Percentiles rank a stretch among this genome's conserved stretches.
These are phyloP conservation scores for Crithidia mellificae DNA, from an alignment of 208 protist genomes.

Conservation along the genomic window DNA sequence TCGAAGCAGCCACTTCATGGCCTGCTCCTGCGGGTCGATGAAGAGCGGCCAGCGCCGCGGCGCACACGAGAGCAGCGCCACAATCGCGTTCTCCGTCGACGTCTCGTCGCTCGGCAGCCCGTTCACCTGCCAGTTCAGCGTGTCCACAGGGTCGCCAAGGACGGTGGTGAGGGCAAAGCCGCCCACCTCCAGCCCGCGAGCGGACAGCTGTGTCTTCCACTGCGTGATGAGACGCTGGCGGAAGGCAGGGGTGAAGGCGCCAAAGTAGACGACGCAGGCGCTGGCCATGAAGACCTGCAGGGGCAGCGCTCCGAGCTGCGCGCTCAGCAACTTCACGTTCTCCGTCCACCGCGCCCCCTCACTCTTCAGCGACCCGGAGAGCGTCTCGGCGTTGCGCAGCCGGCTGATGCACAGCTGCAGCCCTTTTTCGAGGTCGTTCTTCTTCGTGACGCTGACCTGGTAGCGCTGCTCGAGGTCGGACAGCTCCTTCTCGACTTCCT, in stretches of 20 bases:
- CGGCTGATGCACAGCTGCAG: conserved; percentile 86
- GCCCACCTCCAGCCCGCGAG: conserved; percentile 56
- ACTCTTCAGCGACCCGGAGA: conserved; percentile 93
- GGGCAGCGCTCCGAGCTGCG: conserved; percentile 75
- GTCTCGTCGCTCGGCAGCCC: conserved; percentile 96
- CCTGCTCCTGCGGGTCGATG: conserved; percentile 97
- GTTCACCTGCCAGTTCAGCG: conserved; percentile 96
- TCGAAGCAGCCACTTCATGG: conserved; percentile 93
- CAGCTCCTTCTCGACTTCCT: conserved; percentile 93
- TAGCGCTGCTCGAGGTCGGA: conserved; percentile 86
- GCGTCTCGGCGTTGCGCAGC: conserved; percentile 93
- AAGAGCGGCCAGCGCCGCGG: conserved; percentile 93
- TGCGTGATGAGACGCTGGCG: conserved; percentile 80
- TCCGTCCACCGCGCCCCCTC: conserved; percentile 95
- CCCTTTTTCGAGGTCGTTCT: conserved; percentile 90
- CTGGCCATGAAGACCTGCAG: conserved; percentile 95
- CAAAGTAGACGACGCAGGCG: conserved; percentile 95
- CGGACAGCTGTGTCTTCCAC: conserved; percentile 73
- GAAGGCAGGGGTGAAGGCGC: conserved; percentile 94
- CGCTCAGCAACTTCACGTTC: conserved; percentile 82
- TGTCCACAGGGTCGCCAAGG: conserved; percentile 94
- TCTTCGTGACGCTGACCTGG: conserved; percentile 84
- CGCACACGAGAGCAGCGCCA: conserved; percentile 77
- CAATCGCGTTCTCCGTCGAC: conserved; percentile 96
- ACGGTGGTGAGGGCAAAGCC: conserved; percentile 53